Conservation (phyloP, 179 eudicot genomes). For the Nepenthes alata region DNA sequence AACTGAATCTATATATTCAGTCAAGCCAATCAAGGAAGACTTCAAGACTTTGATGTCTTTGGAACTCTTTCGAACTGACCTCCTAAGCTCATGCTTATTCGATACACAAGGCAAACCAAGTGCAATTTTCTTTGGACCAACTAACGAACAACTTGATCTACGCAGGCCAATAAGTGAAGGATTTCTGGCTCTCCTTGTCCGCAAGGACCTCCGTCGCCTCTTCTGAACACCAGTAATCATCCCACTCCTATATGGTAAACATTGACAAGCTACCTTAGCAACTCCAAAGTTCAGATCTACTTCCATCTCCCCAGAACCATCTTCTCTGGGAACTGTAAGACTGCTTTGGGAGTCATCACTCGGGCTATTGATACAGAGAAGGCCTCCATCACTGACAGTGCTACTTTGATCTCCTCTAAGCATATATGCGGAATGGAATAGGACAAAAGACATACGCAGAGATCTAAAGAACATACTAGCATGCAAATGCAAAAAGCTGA, state of each 20-base stretch:
- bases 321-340: conserved; percentile 8
- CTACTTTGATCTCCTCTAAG: conserved; percentile 8
- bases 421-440: conserved; percentile 1
- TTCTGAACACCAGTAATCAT: conserved; percentile 33
- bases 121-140: conserved; percentile 17
- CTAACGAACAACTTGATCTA: conserved; percentile 23
- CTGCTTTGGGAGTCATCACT: conserved; percentile 7
- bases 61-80: conserved; percentile 20
- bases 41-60: conserved; percentile 21
- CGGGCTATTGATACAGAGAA: conserved; percentile 11
- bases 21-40: conserved; percentile 17
- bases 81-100: conserved; percentile 18
- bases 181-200: conserved; percentile 43
- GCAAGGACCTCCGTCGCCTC: conserved; percentile 60
- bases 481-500: conserved; percentile 44
- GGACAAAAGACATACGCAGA: conserved; percentile 13
- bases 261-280: conserved; percentile 12
- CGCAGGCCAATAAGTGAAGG: conserved; percentile 26
- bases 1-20: conserved; percentile 29
- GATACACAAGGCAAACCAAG: conserved; percentile 9
- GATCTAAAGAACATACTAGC: conserved; percentile 33
- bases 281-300: conserved; percentile 10
- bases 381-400: conserved; percentile 11
- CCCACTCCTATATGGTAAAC: conserved; percentile 25
- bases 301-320: conserved; percentile 15